phyloP scores from a whole-genome alignment of 805 yeast genomes.

The Komagataella pseudopastoris region DNA sequence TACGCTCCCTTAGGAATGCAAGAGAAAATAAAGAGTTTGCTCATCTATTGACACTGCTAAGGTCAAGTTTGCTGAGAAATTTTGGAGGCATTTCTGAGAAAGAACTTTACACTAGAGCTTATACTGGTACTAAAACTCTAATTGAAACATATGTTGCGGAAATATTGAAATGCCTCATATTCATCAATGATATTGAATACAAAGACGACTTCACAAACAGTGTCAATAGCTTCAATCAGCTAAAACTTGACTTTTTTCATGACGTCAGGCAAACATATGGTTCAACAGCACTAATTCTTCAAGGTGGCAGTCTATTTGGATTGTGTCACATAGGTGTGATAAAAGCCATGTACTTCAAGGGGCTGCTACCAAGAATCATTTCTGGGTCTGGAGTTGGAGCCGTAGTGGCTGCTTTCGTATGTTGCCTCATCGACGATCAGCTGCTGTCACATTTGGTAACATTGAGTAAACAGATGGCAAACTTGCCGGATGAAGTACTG shows the following conservation, averaged over 20 bases:
- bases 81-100: slow-evolving; percentile 84
- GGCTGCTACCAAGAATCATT: slow-evolving; percentile 69
- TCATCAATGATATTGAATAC: slow-evolving; percentile 30
- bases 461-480: slow-evolving; percentile 20
- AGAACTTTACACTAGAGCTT: slow-evolving; percentile 65
- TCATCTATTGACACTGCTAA: slow-evolving; percentile 46
- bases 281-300: slow-evolving; percentile 77
- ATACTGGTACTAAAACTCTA: slow-evolving; percentile 76
- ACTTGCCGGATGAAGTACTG: slow-evolving; percentile 1
- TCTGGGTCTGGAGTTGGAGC: slow-evolving; percentile 95
- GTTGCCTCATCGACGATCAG: slow-evolving; percentile 59
- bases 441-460: slow-evolving; percentile 26
- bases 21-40: slow-evolving; percentile 43
- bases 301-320: slow-evolving; percentile 94
- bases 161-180: slow-evolving; percentile 54
- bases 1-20: slow-evolving; percentile 48
- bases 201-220: slow-evolving; percentile 11
- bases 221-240: slow-evolving; percentile 35
- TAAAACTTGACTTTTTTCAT: slow-evolving; percentile 64
- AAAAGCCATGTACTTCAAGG: slow-evolving; percentile 62
- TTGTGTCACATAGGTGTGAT: slow-evolving; percentile 90
- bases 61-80: slow-evolving; percentile 79
- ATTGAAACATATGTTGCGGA: slow-evolving; percentile 81
- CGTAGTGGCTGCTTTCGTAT: slow-evolving; percentile 75
- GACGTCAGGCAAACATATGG: slow-evolving; percentile 84